Base-by-base conservation (phyloP, 116 monocot genomes). In the Phalaenopsis hybrid region DNA sequence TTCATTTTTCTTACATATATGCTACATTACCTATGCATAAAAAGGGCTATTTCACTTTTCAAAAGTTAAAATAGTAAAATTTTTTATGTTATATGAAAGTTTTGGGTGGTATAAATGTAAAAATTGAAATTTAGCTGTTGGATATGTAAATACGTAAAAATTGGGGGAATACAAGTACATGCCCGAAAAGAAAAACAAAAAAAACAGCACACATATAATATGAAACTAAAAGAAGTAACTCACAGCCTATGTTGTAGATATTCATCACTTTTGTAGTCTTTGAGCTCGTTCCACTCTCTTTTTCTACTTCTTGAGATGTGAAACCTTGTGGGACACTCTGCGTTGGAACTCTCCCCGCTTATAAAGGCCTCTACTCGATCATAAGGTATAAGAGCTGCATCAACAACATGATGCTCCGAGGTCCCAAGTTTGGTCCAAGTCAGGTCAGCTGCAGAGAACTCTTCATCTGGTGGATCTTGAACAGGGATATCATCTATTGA, bases 291-390 rank as follows among this genome's bases (percentile, higher is more conserved):
- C 85, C 49, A 84, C 16, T 88, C 85, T 74, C 97, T 86, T 85
- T 97, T 97, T 67, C 97, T 79, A 63, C 91, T 86, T 77, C 91
- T 89, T 78, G 92, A 92, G 70, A 97, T 97, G 81, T 97, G 97
- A 76, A 97, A 97, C 21, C 91, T 84, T 31, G 96, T 97, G 6
- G 96, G 96, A 46, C 82, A 91, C 86, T 97, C 96, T 1, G 80
- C 88, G 80, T 88, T 92, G 8, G 76, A 87, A 75, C 91, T 85
- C 73, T 97, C 97, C 33, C 97, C 94, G 48, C 75, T 85, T 68
- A 94, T 94, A 79, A 97, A 97, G 11, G 83, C 90, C 76, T 97
- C 92, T 51, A 93, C 79, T n/a, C 97, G 91, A 50, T 84, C 82
- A 83, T 92, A 92, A 57, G 93, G 94, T 78, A 97, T 91, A 78